Evolutionary conservation across 441 rosid genomes (phyloP), one percentile per base, ranked within the genome.

Genomic region (Populus tomentosa): DNA sequence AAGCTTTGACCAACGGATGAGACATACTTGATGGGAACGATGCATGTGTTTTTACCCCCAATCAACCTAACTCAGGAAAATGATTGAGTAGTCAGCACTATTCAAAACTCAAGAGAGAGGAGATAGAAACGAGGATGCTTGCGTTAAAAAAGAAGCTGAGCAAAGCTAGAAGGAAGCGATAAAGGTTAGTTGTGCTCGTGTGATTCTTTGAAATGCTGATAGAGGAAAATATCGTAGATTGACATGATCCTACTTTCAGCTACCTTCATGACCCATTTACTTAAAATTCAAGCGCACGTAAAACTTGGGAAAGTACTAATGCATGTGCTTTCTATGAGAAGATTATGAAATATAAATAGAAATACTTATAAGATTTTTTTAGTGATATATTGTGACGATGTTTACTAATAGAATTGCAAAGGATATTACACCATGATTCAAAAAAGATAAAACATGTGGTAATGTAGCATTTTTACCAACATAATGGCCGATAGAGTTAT

Each of bases 191-290:
- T 46, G 16, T 46, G 56, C 56, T 46, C 56, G 56, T 46, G 56
- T 61, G 65, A n/a, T n/a, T 2, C 65, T 61, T 56, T 7, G 24
- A 61, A 61, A 61, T 61, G 46, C 24, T 61, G 65, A 61, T 23
- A 16, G 65, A 61, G 65, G 65, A 61, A 61, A 61, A 61, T 18
- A 18, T 5, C 3, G n/a, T 6, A 23, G 26, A n/a, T 61, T 36
- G 26, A 69, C 32, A 69, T 69, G 72, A 40, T 40, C 56, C 59
- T 13, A 69, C 32, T 69, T 38, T 50, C 59, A 69, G n/a, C 72
- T 69, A 69, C 72, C 59, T 69, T 21, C 72, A 1, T 21, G 20
- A 4, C 59, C 59, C 23, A 7, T 21, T 20, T 62, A 28, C 28
- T 21, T 23, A 7, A 3, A 3, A 21, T n/a, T n/a, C 30, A 9